These are phyloP conservation scores for Vigna trinervia DNA, from an alignment of 306 rosid species.

Conservation along the genomic window DNA sequence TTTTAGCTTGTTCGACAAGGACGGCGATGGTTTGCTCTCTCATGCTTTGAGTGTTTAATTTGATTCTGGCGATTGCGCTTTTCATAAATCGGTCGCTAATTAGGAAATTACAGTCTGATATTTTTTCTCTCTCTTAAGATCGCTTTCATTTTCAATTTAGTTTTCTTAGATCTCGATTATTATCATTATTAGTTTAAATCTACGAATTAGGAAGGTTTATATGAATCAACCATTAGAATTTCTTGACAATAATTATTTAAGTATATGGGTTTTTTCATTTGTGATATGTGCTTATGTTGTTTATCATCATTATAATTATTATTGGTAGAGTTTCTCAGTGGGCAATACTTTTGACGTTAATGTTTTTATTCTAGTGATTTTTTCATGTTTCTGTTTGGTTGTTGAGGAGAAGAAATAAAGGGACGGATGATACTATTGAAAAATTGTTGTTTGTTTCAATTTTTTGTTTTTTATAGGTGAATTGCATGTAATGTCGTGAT, in stretches of 20 bases:
- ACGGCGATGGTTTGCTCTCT: constrained; percentile 66
- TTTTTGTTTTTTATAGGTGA: neutral
- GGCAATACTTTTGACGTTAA: neutral
- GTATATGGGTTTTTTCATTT: too few species aligned
- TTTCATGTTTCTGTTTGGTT: neutral
- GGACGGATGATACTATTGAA: neutral
- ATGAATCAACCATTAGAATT: too few species aligned
- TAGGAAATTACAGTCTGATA: neutral
- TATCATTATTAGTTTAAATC: neutral
- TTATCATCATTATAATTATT: neutral
- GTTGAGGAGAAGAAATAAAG: neutral
- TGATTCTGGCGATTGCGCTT: neutral
- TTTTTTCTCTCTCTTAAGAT: neutral
- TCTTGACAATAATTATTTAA: too few species aligned
- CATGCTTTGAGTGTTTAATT: neutral
- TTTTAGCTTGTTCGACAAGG: constrained; percentile 78
- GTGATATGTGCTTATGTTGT: too few species aligned
- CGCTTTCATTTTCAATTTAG: neutral
- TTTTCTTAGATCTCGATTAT: neutral
- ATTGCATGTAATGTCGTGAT: neutral
- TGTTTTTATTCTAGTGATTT: neutral
- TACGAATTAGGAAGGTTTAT: neutral
- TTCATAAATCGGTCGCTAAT: constrained; percentile 40
- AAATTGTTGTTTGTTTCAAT: neutral
- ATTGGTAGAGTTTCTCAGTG: neutral